Evolutionary conservation across 2,329 filamentous ascomycete species (phyloP).

Genomic region (Microcyclospora tardicrescens): DNA sequence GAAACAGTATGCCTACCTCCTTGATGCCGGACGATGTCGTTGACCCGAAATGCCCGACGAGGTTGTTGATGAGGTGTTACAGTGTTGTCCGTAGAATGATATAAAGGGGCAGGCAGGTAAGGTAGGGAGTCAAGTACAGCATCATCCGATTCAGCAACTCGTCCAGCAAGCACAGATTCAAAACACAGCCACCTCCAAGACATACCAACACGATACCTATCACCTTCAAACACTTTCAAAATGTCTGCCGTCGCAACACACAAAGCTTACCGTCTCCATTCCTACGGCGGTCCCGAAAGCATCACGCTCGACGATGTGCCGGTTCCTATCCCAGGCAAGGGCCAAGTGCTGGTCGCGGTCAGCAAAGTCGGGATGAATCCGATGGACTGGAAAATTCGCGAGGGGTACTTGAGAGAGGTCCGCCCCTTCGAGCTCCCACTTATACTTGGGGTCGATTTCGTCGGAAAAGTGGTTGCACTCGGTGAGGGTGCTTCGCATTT

Average conservation of each 20-base stretch:
- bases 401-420: not conserved
- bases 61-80: too few relatives aligned
- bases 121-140: too few relatives aligned
- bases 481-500: slow-evolving; percentile 32
- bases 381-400: slow-evolving; percentile 11
- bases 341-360: slow-evolving; percentile 13
- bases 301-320: not conserved
- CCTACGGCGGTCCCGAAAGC: not conserved
- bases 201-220: too few relatives aligned
- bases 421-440: not conserved
- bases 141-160: too few relatives aligned
- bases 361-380: slow-evolving; percentile 13
- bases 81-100: too few relatives aligned
- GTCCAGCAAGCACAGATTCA: too few relatives aligned
- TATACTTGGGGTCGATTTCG: slow-evolving; percentile 13
- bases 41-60: too few relatives aligned
- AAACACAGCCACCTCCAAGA: too few relatives aligned
- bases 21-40: too few relatives aligned
- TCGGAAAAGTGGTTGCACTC: slow-evolving; percentile 11
- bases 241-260: not conserved
- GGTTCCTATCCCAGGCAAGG: slow-evolving; percentile 9
- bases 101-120: too few relatives aligned
- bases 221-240: too few relatives aligned
- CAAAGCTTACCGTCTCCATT: not conserved
- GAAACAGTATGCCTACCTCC: too few relatives aligned